Conservation (phyloP, 768 basidiomycete species). For the Amyloporia xantha region DNA sequence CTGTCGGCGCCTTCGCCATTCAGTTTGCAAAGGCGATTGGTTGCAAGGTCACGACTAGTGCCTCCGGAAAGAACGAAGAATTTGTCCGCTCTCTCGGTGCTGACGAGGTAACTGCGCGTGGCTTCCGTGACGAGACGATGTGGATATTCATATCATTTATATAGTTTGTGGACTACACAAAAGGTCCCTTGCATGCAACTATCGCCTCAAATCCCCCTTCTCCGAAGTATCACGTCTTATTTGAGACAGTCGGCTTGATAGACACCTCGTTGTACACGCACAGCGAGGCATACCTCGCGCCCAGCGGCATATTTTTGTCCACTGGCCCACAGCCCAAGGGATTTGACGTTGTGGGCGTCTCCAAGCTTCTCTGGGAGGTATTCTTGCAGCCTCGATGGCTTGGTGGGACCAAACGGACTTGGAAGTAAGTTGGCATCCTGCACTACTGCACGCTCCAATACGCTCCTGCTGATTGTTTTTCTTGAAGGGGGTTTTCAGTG, state of each 20-base stretch:
- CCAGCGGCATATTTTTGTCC: slow-evolving; percentile 47
- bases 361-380: slow-evolving; percentile 28
- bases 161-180: slow-evolving; percentile 57
- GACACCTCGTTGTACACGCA: slow-evolving; percentile 44
- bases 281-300: slow-evolving; percentile 47
- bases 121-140: background rate
- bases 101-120: slow-evolving; percentile 43
- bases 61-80: slow-evolving; percentile 52
- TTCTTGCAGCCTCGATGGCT: slow-evolving; percentile 39
- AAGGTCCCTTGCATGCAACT: slow-evolving; percentile 39
- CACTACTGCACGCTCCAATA: no score
- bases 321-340: slow-evolving; percentile 41
- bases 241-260: slow-evolving; percentile 50
- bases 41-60: slow-evolving; percentile 49
- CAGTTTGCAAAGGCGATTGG: slow-evolving; percentile 66
- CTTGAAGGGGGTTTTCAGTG: no score
- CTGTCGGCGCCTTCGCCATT: slow-evolving; percentile 65
- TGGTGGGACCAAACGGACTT: slow-evolving; percentile 42
- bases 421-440: slow-evolving; percentile 37
- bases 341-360: slow-evolving; percentile 22
- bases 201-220: slow-evolving; percentile 32
- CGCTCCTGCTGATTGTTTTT: no score
- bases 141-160: no score
- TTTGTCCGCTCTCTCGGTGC: slow-evolving; percentile 56
- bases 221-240: slow-evolving; percentile 51